phyloP scores from a whole-genome alignment of 306 rosid genomes.

The Abrus precatorius region DNA sequence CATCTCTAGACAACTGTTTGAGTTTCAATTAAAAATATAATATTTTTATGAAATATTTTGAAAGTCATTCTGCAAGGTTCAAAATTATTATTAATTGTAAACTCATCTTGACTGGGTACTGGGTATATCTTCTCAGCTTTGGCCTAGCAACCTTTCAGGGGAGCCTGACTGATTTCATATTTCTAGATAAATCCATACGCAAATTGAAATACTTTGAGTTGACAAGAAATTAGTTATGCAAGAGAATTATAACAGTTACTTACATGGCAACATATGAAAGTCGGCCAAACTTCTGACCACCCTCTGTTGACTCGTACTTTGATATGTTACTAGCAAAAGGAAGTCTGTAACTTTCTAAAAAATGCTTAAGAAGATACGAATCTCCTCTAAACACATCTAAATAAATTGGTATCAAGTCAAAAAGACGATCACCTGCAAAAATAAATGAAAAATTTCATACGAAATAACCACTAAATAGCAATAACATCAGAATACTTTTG shows the following conservation, averaged over 20 bases:
- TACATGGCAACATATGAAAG: conserved; percentile 92
- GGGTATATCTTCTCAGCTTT: not conserved
- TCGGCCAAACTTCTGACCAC: conserved; percentile 62
- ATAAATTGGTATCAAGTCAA: conserved; percentile 87
- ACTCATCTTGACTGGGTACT: conserved; percentile 3
- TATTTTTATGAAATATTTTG: conserved; percentile 4
- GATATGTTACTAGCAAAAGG: conserved; percentile 62
- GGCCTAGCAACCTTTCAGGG: conserved; percentile 13
- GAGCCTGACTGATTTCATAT: conserved; percentile 25
- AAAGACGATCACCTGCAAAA: conserved; percentile 83
- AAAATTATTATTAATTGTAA: not conserved
- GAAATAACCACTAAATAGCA: conserved; percentile 36
- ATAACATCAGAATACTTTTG: conserved; percentile 16
- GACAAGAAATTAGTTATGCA: conserved; percentile 20
- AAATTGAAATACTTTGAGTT: conserved; percentile 31
- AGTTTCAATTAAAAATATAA: conserved; percentile 11
- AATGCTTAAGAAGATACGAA: conserved; percentile 61
- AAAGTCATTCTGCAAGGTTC: conserved; percentile 7
- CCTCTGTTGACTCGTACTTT: conserved; percentile 54
- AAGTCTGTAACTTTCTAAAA: conserved; percentile 88
- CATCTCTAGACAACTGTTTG: not conserved
- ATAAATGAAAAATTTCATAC: conserved; percentile 32
- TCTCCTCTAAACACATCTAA: conserved; percentile 95
- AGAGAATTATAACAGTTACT: conserved; percentile 53
- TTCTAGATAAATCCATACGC: conserved; percentile 25